Conservation (phyloP, 2,329 filamentous ascomycete genomes). For the Bretziella fagacearum region DNA sequence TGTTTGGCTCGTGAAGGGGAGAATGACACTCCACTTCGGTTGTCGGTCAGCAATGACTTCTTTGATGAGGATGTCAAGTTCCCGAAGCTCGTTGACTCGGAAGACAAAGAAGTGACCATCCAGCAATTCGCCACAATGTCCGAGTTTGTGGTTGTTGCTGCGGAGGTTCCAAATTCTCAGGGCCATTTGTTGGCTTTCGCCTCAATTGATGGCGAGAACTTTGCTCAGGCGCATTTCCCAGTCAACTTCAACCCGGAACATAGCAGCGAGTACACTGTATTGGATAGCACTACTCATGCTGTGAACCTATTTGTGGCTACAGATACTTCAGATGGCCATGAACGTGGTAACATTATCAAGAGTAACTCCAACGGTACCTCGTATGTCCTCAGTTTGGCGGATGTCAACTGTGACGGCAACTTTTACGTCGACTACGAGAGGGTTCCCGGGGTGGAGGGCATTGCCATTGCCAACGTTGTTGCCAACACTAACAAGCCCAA, state of each 20-base stretch:
- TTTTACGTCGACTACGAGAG: constrained; percentile 95
- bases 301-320: constrained; percentile 88
- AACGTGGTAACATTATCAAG: constrained; percentile 82
- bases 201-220: constrained; percentile 69
- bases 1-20: constrained; percentile 38
- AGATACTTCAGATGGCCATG: constrained; percentile 43
- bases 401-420: constrained; percentile 60
- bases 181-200: constrained; percentile 60
- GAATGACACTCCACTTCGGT: constrained; percentile 41
- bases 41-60: constrained; percentile 65
- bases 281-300: constrained; percentile 88
- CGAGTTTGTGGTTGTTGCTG: constrained; percentile 86
- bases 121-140: constrained; percentile 86
- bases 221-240: constrained; percentile 74
- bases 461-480: constrained; percentile 74
- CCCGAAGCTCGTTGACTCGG: constrained; percentile 38
- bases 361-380: constrained; percentile 97
- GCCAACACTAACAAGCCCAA: constrained; percentile 52
- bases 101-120: constrained; percentile 40
- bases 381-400: constrained; percentile 67
- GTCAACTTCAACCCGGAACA: constrained; percentile 64
- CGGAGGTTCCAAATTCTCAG: constrained; percentile 25
- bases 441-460: constrained; percentile 79
- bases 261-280: constrained; percentile 64
- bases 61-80: constrained; percentile 39